These are phyloP conservation scores for Calonectria honghensis DNA, from an alignment of 2,329 filamentous ascomycete species.

Conservation along the genomic window DNA sequence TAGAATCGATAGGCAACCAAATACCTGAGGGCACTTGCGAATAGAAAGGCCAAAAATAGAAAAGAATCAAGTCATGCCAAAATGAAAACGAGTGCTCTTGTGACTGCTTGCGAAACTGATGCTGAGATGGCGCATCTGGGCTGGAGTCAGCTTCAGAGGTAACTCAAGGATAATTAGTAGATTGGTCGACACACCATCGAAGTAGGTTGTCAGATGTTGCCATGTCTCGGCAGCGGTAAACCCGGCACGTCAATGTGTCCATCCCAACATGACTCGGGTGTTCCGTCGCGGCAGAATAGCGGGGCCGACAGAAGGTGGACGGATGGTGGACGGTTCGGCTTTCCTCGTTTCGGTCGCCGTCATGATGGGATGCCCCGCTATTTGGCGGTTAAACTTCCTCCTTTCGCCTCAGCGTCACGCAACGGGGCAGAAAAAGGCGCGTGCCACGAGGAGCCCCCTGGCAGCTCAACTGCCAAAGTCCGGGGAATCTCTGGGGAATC, in stretches of 20 bases:
- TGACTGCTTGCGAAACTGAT: background rate
- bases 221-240: background rate
- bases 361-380: background rate
- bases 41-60: background rate
- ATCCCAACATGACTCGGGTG: background rate
- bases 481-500: slow-evolving; percentile 5
- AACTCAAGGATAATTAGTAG: too few species aligned
- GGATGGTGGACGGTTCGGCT: background rate
- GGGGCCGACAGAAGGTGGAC: background rate
- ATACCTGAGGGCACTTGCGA: background rate
- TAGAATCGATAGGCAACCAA: slow-evolving; percentile 6
- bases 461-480: background rate
- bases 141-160: too few species aligned
- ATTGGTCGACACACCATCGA: background rate
- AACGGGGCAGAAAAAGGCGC: background rate
- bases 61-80: background rate
- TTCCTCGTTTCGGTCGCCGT: background rate
- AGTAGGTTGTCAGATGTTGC: background rate
- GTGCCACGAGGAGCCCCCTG: background rate
- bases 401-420: background rate
- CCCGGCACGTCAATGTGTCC: background rate
- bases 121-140: too few species aligned
- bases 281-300: background rate
- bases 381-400: background rate
- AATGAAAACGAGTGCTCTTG: background rate